Evolutionary conservation across 495 filamentous ascomycete genomes (phyloP).

Genomic region (Echria macrotheca): DNA sequence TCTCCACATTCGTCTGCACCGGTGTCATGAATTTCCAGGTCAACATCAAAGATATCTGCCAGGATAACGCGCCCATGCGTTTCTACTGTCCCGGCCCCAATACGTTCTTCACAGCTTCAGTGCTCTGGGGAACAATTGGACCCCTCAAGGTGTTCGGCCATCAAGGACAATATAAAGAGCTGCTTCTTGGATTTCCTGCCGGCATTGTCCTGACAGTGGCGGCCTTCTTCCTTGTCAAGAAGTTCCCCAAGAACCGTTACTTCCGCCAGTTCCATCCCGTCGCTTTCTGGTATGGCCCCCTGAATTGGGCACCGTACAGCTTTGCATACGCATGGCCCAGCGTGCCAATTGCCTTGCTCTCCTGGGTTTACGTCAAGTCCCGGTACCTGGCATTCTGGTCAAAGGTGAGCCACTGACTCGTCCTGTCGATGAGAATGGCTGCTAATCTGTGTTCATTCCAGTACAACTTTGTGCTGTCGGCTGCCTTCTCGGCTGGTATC

Average conservation of each 20-base stretch:
- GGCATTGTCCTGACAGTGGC: conserved; percentile 28
- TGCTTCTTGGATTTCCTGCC: conserved; percentile 35
- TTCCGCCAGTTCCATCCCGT: conserved; percentile 38
- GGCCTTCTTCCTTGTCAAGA: conserved; percentile 26
- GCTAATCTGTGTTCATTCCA: no score
- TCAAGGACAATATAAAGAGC: conserved; percentile 32
- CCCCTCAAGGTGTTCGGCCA: conserved; percentile 37
- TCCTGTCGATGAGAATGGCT: background rate
- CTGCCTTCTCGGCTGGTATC: conserved; percentile 34
- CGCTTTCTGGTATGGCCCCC: conserved; percentile 30
- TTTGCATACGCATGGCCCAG: conserved; percentile 34
- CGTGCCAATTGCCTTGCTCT: conserved; percentile 33
- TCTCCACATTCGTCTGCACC: conserved; percentile 36
- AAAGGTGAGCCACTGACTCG: conserved; percentile 20
- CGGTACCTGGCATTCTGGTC: conserved; percentile 37
- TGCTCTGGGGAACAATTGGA: conserved; percentile 42
- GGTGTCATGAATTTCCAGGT: conserved; percentile 38
- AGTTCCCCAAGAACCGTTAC: conserved; percentile 24
- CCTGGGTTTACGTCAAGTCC: conserved; percentile 32
- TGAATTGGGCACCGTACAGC: conserved; percentile 35
- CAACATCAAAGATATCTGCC: conserved; percentile 34
- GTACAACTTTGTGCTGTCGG: conserved; percentile 41
- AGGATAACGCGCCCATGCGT: conserved; percentile 30
- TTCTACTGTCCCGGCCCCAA: conserved; percentile 38
- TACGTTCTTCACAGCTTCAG: conserved; percentile 40